Conservation (phyloP, 1,139 yeast species). For the Yamadazyma diospyri region DNA sequence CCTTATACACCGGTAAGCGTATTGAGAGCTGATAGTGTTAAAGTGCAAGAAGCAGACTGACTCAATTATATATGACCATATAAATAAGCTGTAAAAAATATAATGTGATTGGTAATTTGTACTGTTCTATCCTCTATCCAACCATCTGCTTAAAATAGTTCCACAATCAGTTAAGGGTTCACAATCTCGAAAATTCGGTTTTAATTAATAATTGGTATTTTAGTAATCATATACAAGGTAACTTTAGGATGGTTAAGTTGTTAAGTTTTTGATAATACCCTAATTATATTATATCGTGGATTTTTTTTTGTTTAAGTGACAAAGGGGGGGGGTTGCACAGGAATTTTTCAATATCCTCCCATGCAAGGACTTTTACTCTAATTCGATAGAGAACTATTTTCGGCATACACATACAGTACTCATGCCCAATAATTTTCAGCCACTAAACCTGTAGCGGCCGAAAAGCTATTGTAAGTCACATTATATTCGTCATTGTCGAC, state of each 20-base stretch:
- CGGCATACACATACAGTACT: conserved; percentile 2
- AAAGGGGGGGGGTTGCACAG: too few species aligned
- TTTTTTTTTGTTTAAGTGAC: too few species aligned
- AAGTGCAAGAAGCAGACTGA: too few species aligned
- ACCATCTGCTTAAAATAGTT: conserved; percentile 3
- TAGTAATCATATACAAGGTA: neutral
- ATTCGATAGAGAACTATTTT: conserved; percentile 1
- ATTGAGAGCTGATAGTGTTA: conserved; percentile 13
- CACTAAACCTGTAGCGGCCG: too few species aligned
- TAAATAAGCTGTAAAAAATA: conserved; percentile 3
- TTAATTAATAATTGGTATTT: conserved; percentile 1
- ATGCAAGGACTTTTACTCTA: conserved; percentile 1
- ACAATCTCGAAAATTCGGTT: conserved; percentile 4
- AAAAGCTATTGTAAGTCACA: too few species aligned
- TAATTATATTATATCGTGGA: neutral
- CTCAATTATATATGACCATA: neutral
- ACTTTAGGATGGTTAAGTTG: conserved; percentile 6
- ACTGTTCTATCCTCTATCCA: conserved; percentile 4
- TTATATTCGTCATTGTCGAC: too few species aligned
- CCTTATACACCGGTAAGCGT: conserved; percentile 18
- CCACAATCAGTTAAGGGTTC: neutral
- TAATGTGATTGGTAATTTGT: conserved; percentile 1
- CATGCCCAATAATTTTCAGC: neutral
- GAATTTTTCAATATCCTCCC: too few species aligned
- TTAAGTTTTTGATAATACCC: conserved; percentile 1